Evolutionary conservation across 345 rosid species (phyloP).

Genomic region (Salix viminalis): DNA sequence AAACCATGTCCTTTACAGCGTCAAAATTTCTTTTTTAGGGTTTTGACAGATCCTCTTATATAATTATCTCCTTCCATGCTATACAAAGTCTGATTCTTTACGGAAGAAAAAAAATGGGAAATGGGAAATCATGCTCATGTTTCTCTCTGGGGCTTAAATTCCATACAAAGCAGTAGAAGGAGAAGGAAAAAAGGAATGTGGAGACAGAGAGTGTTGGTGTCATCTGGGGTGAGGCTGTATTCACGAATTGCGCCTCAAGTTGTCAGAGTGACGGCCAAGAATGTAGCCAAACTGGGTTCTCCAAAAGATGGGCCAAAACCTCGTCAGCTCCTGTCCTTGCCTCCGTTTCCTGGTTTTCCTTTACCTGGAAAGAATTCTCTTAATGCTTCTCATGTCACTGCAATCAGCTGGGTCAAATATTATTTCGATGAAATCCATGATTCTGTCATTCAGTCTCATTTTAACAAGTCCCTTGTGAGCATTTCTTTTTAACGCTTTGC

Average conservation of each 20-base stretch:
- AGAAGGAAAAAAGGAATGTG: too few relatives aligned
- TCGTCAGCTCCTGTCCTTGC: conserved; percentile 77
- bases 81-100: too few relatives aligned
- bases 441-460: conserved; percentile 61
- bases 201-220: not conserved
- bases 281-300: conserved; percentile 50
- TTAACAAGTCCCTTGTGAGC: conserved; percentile 83
- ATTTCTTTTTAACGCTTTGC: not conserved
- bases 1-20: too few relatives aligned
- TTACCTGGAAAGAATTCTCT: conserved; percentile 43
- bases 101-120: too few relatives aligned
- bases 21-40: too few relatives aligned
- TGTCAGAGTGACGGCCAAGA: conserved; percentile 51
- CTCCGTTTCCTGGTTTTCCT: conserved; percentile 66
- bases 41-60: too few relatives aligned
- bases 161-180: too few relatives aligned
- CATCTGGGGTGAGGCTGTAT: conserved; percentile 24
- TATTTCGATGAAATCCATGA: conserved; percentile 63
- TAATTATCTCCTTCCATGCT: too few relatives aligned
- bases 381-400: conserved; percentile 44
- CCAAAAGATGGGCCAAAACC: conserved; percentile 68
- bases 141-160: too few relatives aligned
- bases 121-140: too few relatives aligned
- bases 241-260: conserved; percentile 54
- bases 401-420: conserved; percentile 79